Evolutionary conservation across 2,329 filamentous ascomycete species (phyloP).

Genomic region (Cercospora brassicicola): DNA sequence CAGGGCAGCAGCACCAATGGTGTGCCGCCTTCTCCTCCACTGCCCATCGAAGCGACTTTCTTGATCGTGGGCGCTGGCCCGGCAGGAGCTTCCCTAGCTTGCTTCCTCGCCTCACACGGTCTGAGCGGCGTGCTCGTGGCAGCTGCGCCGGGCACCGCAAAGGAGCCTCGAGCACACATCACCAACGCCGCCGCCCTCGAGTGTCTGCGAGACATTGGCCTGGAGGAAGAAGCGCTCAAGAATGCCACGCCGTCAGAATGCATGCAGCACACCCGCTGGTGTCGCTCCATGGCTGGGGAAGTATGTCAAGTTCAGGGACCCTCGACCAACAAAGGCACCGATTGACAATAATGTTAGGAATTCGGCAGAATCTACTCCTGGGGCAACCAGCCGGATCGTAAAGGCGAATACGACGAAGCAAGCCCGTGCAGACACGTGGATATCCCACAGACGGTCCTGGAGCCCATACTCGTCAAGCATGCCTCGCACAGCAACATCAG

Average conservation of each 20-base stretch:
- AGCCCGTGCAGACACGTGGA: constrained; percentile 47
- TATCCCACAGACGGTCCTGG: constrained; percentile 48
- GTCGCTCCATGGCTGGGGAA: constrained; percentile 47
- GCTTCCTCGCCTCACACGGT: constrained; percentile 37
- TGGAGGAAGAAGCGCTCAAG: constrained; percentile 42
- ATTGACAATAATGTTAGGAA: constrained; percentile 30
- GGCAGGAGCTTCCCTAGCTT: constrained; percentile 39
- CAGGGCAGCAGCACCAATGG: constrained; percentile 11
- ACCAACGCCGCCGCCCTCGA: constrained; percentile 59
- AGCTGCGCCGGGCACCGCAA: constrained; percentile 51
- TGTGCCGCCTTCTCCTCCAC: neutral
- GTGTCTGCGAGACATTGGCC: constrained; percentile 49
- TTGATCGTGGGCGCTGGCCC: constrained; percentile 40
- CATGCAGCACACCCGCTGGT: constrained; percentile 48
- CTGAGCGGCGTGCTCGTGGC: constrained; percentile 57
- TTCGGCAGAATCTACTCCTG: constrained; percentile 47
- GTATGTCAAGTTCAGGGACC: neutral
- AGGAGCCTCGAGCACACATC: constrained; percentile 61
- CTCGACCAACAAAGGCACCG: neutral
- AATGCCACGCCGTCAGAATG: constrained; percentile 38
- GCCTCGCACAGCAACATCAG: constrained; percentile 43
- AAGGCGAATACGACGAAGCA: constrained; percentile 45
- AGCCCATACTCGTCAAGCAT: constrained; percentile 45
- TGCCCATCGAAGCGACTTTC: constrained; percentile 33
- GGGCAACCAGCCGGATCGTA: constrained; percentile 45